These are phyloP conservation scores for Talaromyces funiculosus DNA, from an alignment of 2,329 filamentous ascomycete genomes.

Conservation along the genomic window DNA sequence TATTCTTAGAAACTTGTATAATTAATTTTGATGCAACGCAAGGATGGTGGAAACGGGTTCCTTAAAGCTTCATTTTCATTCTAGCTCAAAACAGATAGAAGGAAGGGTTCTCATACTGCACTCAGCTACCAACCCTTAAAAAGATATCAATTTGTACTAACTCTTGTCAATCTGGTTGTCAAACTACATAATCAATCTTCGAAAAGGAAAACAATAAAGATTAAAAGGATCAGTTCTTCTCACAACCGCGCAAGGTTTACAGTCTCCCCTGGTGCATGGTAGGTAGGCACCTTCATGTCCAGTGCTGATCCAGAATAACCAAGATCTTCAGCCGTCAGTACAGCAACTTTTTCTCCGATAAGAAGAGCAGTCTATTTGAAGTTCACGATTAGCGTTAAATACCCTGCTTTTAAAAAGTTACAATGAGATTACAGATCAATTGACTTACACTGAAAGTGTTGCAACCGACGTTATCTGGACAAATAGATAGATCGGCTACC, in stretches of 20 bases:
- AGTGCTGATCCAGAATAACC: conserved; percentile 67
- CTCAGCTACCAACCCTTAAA: not conserved
- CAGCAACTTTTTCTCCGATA: conserved; percentile 69
- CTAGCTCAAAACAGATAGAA: not conserved
- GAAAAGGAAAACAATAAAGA: not conserved
- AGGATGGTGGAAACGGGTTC: too few species aligned
- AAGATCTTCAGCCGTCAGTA: conserved; percentile 66
- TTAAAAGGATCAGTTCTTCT: not conserved
- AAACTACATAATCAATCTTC: not conserved
- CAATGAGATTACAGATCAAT: not conserved
- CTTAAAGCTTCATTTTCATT: not conserved
- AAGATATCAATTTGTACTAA: not conserved
- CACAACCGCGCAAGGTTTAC: conserved; percentile 29
- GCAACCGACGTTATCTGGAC: conserved; percentile 71
- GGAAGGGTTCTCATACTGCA: not conserved
- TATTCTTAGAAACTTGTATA: too few species aligned
- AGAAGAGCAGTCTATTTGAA: conserved; percentile 57
- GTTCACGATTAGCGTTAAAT: not conserved
- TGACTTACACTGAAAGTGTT: conserved; percentile 50
- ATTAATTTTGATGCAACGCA: too few species aligned
- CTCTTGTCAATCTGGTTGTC: not conserved
- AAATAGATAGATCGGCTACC: conserved; percentile 70
- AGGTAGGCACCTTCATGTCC: conserved; percentile 68
- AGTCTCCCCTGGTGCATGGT: conserved; percentile 47
- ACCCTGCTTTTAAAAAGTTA: not conserved